Evolutionary conservation across 805 yeast genomes (phyloP), one percentile per base, ranked within the genome.

Genomic region (Candida arabinofermentans): DNA sequence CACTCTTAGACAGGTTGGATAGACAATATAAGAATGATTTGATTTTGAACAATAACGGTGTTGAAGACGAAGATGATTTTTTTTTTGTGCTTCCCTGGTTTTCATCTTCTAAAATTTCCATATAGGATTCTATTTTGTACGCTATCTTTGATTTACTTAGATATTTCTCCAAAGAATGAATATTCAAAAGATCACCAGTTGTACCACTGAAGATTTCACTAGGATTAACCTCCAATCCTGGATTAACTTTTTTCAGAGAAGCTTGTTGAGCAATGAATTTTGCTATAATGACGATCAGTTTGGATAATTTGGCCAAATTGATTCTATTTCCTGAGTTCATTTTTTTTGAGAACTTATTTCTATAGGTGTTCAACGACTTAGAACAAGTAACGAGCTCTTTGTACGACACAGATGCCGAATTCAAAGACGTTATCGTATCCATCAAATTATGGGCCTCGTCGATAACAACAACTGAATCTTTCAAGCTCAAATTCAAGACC

Each of bases 371-470:
- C 30, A 90, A 53, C 0, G 84, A 80, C 2, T 50, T 50, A 16
- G 70, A 61, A 4, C 83, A 72, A 0, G 45, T 34, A 2, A 50
- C 32, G 8, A 87, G 64, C 24, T 84, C 87, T 0, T 50, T 38
- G 1, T 68, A 51, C 0, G 83, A 65, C 0, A 90, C 65, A 3
- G 73, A 61, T 2, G 79, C 71, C 0, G 96, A 86, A 53, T 83
- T 74, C 47, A 91, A 65, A 2, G 83, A 65, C 1, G 82, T 75
- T 3, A 90, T 77, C 0, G 90, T 80, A 50, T 89, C 96, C 23
- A 88, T 57, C 33, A 90, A 64, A 57, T 90, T 90, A 57, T 90
- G 98, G 0, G 97, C 97, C 58, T 90, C 98, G 59, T 90, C 98
- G 22, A 90, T 81, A 5, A 91, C 75, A 0, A 91, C 78, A 2